Conservation (phyloP, 345 rosid species). For the Eucalyptus tenuipes region DNA sequence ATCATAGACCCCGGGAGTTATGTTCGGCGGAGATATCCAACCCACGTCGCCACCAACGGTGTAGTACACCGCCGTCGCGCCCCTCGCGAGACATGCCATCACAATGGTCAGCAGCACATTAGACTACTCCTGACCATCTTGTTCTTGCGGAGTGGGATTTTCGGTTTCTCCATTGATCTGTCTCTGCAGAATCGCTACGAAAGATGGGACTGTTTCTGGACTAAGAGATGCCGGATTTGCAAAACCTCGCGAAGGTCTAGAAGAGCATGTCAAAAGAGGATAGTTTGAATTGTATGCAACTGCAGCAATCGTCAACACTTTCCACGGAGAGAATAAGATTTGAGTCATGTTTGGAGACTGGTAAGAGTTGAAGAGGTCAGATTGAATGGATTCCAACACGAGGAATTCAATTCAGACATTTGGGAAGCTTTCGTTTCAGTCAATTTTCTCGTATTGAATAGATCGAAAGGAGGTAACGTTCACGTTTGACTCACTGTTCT, state of each 20-base stretch:
- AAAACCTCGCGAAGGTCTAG: neutral
- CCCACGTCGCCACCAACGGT: neutral
- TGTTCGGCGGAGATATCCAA: neutral
- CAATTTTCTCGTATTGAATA: neutral
- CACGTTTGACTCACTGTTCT: neutral
- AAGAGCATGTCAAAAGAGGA: neutral
- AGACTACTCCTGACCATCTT: neutral
- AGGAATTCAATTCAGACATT: neutral
- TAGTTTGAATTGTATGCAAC: neutral
- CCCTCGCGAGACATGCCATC: neutral
- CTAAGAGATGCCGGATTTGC: neutral
- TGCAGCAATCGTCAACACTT: neutral
- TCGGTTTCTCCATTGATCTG: neutral
- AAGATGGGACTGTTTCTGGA: neutral
- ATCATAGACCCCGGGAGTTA: neutral
- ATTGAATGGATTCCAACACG: neutral
- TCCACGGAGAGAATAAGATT: neutral
- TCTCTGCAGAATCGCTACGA: neutral
- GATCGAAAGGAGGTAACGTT: neutral
- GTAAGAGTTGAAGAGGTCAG: neutral
- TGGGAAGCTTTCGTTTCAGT: neutral
- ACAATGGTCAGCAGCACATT: rapidly evolving
- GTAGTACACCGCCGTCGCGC: neutral
- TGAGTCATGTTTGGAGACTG: neutral
- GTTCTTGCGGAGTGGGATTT: neutral